These are phyloP conservation scores for Lycium ferocissimum DNA, from an alignment of 257 asterid genomes.

Conservation along the genomic window DNA sequence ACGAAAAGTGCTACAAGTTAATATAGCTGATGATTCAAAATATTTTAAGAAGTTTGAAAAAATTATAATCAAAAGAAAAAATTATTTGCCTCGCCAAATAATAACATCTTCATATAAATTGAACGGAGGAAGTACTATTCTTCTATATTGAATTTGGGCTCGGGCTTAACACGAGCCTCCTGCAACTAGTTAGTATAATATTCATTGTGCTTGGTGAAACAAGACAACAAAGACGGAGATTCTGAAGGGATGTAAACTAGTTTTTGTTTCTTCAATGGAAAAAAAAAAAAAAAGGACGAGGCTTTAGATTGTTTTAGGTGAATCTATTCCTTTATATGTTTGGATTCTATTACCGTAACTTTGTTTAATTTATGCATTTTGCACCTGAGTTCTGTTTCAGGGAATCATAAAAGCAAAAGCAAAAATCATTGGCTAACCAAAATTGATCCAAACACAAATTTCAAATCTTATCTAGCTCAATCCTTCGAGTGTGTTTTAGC, in stretches of 20 bases:
- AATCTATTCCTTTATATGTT: not conserved
- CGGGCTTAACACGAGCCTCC: too few relatives aligned
- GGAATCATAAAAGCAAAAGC: not conserved
- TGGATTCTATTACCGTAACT: not conserved
- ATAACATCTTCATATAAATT: too few relatives aligned
- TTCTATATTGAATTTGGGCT: too few relatives aligned
- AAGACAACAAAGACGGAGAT: not conserved
- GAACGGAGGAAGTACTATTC: too few relatives aligned
- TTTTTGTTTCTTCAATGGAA: not conserved
- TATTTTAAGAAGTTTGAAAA: too few relatives aligned
- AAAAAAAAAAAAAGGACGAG: not conserved
- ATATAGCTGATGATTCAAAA: too few relatives aligned
- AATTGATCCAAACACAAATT: not conserved
- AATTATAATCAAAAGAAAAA: too few relatives aligned
- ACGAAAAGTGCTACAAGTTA: too few relatives aligned
- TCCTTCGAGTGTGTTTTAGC: too few relatives aligned
- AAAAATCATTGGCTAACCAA: not conserved
- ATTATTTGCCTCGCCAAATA: too few relatives aligned
- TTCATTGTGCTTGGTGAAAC: conserved; percentile 24
- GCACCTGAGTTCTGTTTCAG: not conserved
- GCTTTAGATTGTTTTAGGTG: not conserved
- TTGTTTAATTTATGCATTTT: not conserved
- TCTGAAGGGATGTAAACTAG: not conserved
- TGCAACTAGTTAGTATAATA: not conserved
- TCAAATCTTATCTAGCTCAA: too few relatives aligned